These are phyloP conservation scores for Penicillium roqueforti DNA, from an alignment of 495 filamentous ascomycete species.

Conservation along the genomic window DNA sequence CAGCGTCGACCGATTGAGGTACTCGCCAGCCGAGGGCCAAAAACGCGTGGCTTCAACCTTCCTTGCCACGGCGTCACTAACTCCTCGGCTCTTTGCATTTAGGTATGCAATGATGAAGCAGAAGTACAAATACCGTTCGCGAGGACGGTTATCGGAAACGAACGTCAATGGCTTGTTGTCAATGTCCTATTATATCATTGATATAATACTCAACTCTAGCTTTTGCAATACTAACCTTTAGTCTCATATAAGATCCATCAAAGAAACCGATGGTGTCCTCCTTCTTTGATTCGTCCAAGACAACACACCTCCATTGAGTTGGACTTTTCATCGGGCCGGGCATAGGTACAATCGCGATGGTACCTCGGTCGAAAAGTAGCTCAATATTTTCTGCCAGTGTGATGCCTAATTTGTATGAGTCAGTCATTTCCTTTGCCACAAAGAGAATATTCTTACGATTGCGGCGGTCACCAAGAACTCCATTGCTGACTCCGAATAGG, in stretches of 20 bases:
- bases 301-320: slow-evolving; percentile 12
- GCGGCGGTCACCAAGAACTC: not conserved
- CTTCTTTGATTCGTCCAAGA: slow-evolving; percentile 11
- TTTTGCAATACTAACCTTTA: not conserved
- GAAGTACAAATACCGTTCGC: slow-evolving; percentile 18
- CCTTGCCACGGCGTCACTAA: not conserved
- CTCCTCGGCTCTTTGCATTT: slow-evolving; percentile 6
- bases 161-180: slow-evolving; percentile 12
- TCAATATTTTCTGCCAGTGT: not conserved
- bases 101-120: slow-evolving; percentile 18
- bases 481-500: not conserved
- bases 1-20: slow-evolving; percentile 16
- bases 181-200: slow-evolving; percentile 1
- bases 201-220: not conserved
- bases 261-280: not conserved
- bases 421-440: not conserved
- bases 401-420: not conserved
- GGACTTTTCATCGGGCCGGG: slow-evolving; percentile 1
- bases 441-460: not conserved
- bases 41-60: slow-evolving; percentile 11
- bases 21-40: slow-evolving; percentile 16
- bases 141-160: slow-evolving; percentile 12
- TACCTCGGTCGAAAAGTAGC: slow-evolving; percentile 6
- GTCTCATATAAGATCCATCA: not conserved
- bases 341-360: slow-evolving; percentile 6